A percentile compares a stretch with the other conserved stretches of the same genome.
Conservation (phyloP, 257 asterid genomes). For the Nicotiana sylvestris region DNA sequence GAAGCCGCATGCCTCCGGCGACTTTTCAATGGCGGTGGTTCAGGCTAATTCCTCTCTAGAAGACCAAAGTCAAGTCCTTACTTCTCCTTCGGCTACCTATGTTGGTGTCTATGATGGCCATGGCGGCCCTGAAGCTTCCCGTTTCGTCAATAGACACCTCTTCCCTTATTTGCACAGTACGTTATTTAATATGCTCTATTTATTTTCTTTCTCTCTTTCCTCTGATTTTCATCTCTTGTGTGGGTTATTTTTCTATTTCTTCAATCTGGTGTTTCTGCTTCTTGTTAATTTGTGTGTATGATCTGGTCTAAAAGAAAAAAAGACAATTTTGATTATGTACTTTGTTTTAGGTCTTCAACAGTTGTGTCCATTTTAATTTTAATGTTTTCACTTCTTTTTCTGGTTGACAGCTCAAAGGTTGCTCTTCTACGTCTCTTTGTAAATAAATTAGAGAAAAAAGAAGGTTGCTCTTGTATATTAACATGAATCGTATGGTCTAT, state of each 20-base stretch:
- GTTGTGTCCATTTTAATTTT: not conserved
- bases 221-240: not conserved
- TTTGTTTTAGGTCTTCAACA: not conserved
- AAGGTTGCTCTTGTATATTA: too few species aligned
- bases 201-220: not conserved
- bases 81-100: constrained; percentile 23
- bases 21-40: constrained; percentile 30
- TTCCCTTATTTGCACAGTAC: constrained; percentile 25
- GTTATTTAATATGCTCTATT: not conserved
- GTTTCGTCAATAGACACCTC: constrained; percentile 24
- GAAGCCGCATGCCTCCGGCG: constrained; percentile 23
- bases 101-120: constrained; percentile 35
- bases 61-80: constrained; percentile 26
- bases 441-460: too few species aligned
- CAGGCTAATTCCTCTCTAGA: constrained; percentile 28
- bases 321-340: not conserved
- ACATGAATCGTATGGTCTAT: not conserved
- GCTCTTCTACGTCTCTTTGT: not conserved
- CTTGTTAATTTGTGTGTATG: not conserved
- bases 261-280: not conserved
- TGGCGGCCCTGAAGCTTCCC: constrained; percentile 17
- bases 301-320: not conserved
- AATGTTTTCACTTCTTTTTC: not conserved
- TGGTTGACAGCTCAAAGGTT: not conserved
- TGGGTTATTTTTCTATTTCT: not conserved